Percentiles rank a stretch among this genome's conserved stretches.
phyloP scores from a whole-genome alignment of 345 rosid genomes.

The Iberis pinnata region DNA sequence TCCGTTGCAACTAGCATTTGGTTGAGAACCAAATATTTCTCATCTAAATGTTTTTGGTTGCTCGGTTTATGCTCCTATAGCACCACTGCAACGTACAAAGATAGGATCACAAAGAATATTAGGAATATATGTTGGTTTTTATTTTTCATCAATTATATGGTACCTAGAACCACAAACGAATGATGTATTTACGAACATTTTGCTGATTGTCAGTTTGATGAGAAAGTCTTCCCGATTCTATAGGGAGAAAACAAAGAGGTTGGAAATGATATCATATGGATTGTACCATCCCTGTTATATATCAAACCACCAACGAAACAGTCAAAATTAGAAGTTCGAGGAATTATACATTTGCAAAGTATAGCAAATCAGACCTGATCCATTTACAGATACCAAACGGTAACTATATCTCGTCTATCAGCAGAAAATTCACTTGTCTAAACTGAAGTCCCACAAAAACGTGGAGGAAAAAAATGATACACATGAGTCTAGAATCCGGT shows the following conservation, averaged over 20 bases:
- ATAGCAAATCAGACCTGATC: too few species aligned
- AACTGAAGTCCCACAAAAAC: background rate
- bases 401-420: too few species aligned
- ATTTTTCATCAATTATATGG: too few species aligned
- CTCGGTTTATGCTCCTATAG: background rate
- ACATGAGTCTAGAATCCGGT: background rate
- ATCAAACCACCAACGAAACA: background rate
- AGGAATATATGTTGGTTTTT: background rate
- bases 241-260: background rate
- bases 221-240: background rate
- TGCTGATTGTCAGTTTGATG: background rate
- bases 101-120: background rate
- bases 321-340: background rate
- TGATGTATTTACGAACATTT: background rate
- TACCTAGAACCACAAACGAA: too few species aligned
- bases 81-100: background rate
- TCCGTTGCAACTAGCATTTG: background rate
- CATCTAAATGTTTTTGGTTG: background rate
- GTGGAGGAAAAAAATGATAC: background rate
- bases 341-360: too few species aligned
- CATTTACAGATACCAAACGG: background rate
- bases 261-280: background rate
- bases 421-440: background rate
- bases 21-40: too few species aligned
- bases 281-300: background rate